Evolutionary conservation across 2,329 filamentous ascomycete species (phyloP), one percentile per base, ranked within the genome.

Genomic region (Davidsoniella neocaledoniae): DNA sequence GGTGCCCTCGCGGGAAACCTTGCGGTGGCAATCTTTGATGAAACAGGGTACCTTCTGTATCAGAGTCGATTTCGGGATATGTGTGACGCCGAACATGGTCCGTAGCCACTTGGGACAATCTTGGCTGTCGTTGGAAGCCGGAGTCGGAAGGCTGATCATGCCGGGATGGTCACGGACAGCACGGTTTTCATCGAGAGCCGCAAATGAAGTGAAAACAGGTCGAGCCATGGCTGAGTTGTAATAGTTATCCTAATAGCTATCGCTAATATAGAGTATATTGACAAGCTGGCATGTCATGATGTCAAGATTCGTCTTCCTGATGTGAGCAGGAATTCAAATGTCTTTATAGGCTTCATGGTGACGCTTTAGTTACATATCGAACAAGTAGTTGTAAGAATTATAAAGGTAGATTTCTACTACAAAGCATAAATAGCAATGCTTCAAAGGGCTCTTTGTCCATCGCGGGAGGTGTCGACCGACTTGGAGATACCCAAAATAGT

Each of bases 11-110:
- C 43, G 43, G 10, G 39, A 19, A 10, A 29, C 44, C 19, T 46
- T 46, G 7, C 29, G 38, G 2, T 26, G 16, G 12, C 49, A 51
- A 14, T 19, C 29, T 8, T 47, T 48, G 5, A 25, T 39, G 44
- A 51, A 51, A n/a, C 49, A 51, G 10, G 49, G 43, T 10, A 51
- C 33, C 16, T 39, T 19, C 19, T 39, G 17, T 17, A 51, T 45
- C 9, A 51, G 38, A 6, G 10, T 2, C 8, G 49, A 48, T n/a
- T 48, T 51, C 37, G 44, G 17, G 19, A 51, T 51, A 40, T 51
- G 49, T 12, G 33, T 25, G 9, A 43, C 39, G 9, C 44, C 49
- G 39, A 51, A 45, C 16, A 51, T 40, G 5, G 44, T 51, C 8
- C 44, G 38, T 36, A 48, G 39, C 36, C 43, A 51, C 29, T 26